These are phyloP conservation scores for Prunus dulcis DNA, from an alignment of 306 rosid species.

Conservation along the genomic window DNA sequence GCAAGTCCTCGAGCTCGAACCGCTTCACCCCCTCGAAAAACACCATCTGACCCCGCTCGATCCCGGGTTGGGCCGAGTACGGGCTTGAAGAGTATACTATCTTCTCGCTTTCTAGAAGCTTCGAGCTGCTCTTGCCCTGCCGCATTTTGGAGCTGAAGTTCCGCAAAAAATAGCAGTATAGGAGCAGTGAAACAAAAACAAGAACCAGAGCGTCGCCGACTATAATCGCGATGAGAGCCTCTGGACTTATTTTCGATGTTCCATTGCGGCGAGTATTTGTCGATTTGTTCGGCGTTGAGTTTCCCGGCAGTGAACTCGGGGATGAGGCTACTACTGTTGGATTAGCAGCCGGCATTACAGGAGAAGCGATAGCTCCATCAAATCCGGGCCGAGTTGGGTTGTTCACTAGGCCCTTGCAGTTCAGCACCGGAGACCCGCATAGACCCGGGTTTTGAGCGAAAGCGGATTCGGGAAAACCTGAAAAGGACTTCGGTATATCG, in stretches of 20 bases:
- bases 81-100: slow-evolving; percentile 85
- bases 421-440: slow-evolving; percentile 59
- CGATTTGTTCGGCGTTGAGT: slow-evolving; percentile 18
- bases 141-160: slow-evolving; percentile 36
- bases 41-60: slow-evolving; percentile 66
- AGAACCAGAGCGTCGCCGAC: slow-evolving; percentile 62
- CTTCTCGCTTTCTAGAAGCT: slow-evolving; percentile 63
- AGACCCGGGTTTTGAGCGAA: slow-evolving; percentile 50
- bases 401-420: slow-evolving; percentile 28
- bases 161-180: slow-evolving; percentile 70
- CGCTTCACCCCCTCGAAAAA: slow-evolving; percentile 70
- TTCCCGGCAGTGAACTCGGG: slow-evolving; percentile 55
- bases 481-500: slow-evolving; percentile 52
- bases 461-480: slow-evolving; percentile 50
- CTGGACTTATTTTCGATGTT: slow-evolving; percentile 33
- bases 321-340: slow-evolving; percentile 57
- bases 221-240: slow-evolving; percentile 57
- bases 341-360: slow-evolving; percentile 36
- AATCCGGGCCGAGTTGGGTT: slow-evolving; percentile 76
- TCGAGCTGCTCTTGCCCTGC: slow-evolving; percentile 45
- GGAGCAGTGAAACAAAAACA: slow-evolving; percentile 49
- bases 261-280: slow-evolving; percentile 15
- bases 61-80: slow-evolving; percentile 56
- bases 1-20: slow-evolving; percentile 78
- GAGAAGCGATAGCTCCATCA: slow-evolving; percentile 68